A percentile compares a stretch with the other conserved stretches of the same genome.
Conservation (phyloP, 345 rosid genomes). For the Pugionium dolabratum region DNA sequence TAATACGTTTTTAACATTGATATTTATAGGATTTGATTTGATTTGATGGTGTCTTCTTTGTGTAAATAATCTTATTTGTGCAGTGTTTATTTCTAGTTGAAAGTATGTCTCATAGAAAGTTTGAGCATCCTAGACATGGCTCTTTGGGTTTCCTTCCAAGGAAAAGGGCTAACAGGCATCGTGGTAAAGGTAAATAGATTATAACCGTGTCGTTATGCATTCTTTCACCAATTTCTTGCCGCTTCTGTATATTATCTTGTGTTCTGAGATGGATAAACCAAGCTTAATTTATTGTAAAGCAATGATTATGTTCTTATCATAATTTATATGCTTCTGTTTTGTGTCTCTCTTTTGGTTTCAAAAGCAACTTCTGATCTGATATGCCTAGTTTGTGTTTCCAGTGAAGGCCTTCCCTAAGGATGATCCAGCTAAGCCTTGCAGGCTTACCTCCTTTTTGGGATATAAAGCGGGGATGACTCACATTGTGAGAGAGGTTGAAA, state of each 20-base stretch:
- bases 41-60: neutral
- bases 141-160: constrained; percentile 92
- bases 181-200: constrained; percentile 68
- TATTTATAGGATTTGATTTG: neutral
- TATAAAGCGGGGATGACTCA: constrained; percentile 99
- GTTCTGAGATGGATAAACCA: too few species aligned
- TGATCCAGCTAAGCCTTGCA: constrained; percentile 72
- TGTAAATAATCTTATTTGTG: neutral
- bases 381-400: constrained; percentile 24
- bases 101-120: constrained; percentile 88
- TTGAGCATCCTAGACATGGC: constrained; percentile 93
- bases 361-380: neutral
- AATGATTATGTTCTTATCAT: too few species aligned
- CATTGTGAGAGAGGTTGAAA: constrained; percentile 90
- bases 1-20: neutral
- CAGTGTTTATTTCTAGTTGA: neutral
- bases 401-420: constrained; percentile 97
- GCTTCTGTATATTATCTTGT: neutral
- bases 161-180: constrained; percentile 73
- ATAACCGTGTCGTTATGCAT: neutral
- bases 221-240: neutral
- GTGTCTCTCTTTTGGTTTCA: neutral
- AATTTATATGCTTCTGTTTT: neutral
- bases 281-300: neutral
- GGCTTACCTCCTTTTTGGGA: constrained; percentile 77